Base-by-base conservation (phyloP, 1,139 yeast species). In the Diutina ranongensis region DNA sequence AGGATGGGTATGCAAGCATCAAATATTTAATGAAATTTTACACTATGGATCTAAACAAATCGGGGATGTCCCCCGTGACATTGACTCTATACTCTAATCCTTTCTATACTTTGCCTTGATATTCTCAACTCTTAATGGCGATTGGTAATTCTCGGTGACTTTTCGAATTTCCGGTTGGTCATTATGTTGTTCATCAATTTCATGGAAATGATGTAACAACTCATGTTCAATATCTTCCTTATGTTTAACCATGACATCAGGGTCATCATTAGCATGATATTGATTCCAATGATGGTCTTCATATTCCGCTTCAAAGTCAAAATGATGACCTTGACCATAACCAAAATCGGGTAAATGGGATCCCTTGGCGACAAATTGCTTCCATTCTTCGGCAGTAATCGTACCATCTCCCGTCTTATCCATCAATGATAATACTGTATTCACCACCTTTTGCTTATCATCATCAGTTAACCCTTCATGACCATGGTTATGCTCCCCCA, bases 291-390 rank as follows among this genome's bases (percentile, higher is more conserved):
- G 97, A 60, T 92, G 97, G 50, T 85, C 80, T 56, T 89, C 97
- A 57, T 88, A 89, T 59, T 89, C 97, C 53, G 78, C 75, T 62
- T 92, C 98, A 57, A 88, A 92, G 63, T 87, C 96, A 45, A 89
- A 83, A 63, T 89, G 97, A 59, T 89, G 97, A 16, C 98, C 97
- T n/a, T 86, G 92, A 19, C 97, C 97, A 51, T 82, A 80, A 8
- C 96, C 95, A 59, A 88, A 79, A 61, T 92, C 97, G 1, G 97
- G 97, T 57, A 92, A 74, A 51, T 76, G 76, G 2, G 84, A 83
- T 4, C 94, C 94, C 8, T 62, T 63, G 2, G 62, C 61, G 8
- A 75, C 71, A 62, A 76, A 89, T n/a, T 64, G 63, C 45, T 77
- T 57, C 82, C 89, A 92, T 58, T 88, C 97, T 16, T 79, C 79